Base-by-base conservation (phyloP, 1,284 basidiomycete species). In the Puccinia coronata region DNA sequence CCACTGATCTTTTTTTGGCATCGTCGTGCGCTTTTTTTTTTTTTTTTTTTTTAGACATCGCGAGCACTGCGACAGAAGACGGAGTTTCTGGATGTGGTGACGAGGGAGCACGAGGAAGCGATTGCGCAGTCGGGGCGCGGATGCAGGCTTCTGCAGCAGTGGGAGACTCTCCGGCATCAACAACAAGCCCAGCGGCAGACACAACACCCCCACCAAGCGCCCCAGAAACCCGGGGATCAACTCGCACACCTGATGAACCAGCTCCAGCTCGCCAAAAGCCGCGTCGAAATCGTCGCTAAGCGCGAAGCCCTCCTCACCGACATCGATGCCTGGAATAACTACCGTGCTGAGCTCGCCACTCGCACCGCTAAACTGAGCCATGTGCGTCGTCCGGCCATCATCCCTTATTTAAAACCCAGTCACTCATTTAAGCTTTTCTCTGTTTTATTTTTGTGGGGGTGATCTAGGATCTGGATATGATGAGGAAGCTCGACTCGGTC, bases 391-490 rank as follows among this genome's bases (percentile, higher is more conserved):
- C 49, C n/a, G n/a, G n/a, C 11, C 18, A 76, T 76, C 8, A 23
- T 28, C 9, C 4, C n/a, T 36, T 63, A 8, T 25, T 43, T 28
- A 31, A 63, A 47, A 0, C 12, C 41, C 47, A 31, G n/a, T n/a
- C 31, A 34, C 9, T 36, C 11, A 23, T 63, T 9, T 34, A 18
- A 14, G 28, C 8, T 69, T 41, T 20, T 39, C 39, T 74, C 34
- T 25, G 34, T 67, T 43, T 49, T 49, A 49, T 25, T 51, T 23
- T 51, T n/a, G n/a, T 16, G 61, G 18, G 41, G 34, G 28, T 72
- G n/a, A 23, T 43, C 49, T 28, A 80, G 78, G 78, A 80, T 72
- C 25, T 80, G n/a, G 78, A 80, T 31, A 31, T 80, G 51, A 61
- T 80, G 65, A 80, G 69, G 34, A 63, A 49, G 34, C 23, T 80